Conservation (phyloP, 805 yeast species). For the Cyberlindnera americana region DNA sequence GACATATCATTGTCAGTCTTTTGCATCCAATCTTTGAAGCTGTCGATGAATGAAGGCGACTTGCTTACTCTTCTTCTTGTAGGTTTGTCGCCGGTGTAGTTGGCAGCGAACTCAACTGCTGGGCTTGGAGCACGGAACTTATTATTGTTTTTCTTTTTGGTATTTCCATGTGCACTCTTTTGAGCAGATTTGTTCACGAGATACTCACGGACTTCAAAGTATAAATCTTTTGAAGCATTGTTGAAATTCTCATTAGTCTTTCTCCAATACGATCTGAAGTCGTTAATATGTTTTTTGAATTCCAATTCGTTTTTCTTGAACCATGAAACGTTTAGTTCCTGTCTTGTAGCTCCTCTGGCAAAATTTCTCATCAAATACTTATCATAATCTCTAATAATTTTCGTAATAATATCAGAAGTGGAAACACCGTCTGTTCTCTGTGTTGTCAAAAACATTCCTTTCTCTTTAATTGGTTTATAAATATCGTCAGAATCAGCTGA, state of each 20-base stretch:
- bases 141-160: constrained; percentile 16
- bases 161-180: too few relatives aligned
- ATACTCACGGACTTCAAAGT: constrained; percentile 79
- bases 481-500: constrained; percentile 88
- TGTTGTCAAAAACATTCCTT: constrained; percentile 88
- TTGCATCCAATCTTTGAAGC: constrained; percentile 35
- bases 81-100: constrained; percentile 55
- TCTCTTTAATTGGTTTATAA: constrained; percentile 85
- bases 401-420: constrained; percentile 93
- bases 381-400: constrained; percentile 92
- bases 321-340: constrained; percentile 96
- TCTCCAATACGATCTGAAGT: constrained; percentile 82
- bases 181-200: constrained; percentile 43
- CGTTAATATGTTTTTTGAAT: constrained; percentile 82
- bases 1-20: constrained; percentile 23
- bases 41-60: constrained; percentile 28
- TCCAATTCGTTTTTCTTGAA: constrained; percentile 95
- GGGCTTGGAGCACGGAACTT: constrained; percentile 9
- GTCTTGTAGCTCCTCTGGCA: constrained; percentile 95
- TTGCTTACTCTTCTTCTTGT: constrained; percentile 12
- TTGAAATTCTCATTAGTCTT: constrained; percentile 65
- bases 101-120: constrained; percentile 41
- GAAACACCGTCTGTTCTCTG: constrained; percentile 97
- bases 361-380: constrained; percentile 95
- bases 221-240: constrained; percentile 75